Evolutionary conservation across 805 yeast genomes (phyloP), one percentile per base, ranked within the genome.

Genomic region (Ogataea ramenticola): DNA sequence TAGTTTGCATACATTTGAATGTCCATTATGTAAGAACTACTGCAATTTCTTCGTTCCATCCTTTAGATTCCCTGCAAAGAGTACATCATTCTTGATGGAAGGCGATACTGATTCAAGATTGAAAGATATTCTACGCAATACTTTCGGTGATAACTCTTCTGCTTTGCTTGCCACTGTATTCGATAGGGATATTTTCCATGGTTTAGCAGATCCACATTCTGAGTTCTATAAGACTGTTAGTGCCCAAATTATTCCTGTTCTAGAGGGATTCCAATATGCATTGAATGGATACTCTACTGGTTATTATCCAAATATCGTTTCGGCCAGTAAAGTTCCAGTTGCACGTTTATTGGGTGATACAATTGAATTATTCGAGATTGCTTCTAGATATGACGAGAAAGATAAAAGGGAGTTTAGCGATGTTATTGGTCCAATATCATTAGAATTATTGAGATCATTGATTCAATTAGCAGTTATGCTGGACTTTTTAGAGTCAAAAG

Each of bases 281-380:
- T 21, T 37, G 26, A 38, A 31, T 10, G 24, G 24, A 12, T 42
- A 17, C n/a, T 17, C 41, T 27, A 20, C 20, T 21, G 41, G 26
- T 11, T 42, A 22, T 5, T 24, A 17, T 17, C 21, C 37, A 16
- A 33, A 26, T 19, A 26, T 39, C 17, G 39, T 43, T 39, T 24
- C 49, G 9, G 35, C 40, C 20, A 43, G 62, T 20, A 53, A 48
- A 40, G 54, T 20, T 19, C 16, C 51, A 14, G 36, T 61, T 7
- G 56, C 68, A 1, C 48, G 49, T 5, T 43, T 65, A 14, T 53
- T 75, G 36, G 74, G 77, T 2, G 68, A 73, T 47, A 72, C 81
- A 0, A 69, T 83, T 22, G 68, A 74, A 21, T 75, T 80, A 71
- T 60, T 71, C 33, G 90, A 84, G 52, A 73, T 82, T 20, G 53